Percentiles rank a stretch among this genome's conserved stretches.
These are phyloP conservation scores for Chalciporus sphaerocephalus DNA, from an alignment of 768 basidiomycete genomes.

Conservation along the genomic window DNA sequence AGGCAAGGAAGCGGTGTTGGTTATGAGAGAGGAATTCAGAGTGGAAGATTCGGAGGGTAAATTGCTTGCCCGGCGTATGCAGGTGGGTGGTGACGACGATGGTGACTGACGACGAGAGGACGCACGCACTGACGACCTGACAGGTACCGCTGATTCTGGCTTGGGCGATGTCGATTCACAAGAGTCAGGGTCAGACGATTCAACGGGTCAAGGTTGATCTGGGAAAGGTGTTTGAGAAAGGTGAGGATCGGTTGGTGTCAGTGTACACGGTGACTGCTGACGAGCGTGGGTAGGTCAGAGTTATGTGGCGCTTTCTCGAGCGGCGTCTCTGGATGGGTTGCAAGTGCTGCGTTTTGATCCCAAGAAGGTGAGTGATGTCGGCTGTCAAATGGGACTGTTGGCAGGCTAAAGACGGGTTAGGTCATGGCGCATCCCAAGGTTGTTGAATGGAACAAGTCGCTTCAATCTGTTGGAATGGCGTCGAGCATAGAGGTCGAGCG, in stretches of 20 bases:
- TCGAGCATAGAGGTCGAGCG: neutral
- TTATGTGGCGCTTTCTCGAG: conserved; percentile 49
- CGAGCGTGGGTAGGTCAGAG: conserved; percentile 37
- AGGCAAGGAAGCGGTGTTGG: conserved; percentile 42
- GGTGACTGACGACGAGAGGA: too few species aligned
- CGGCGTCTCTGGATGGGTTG: conserved; percentile 49
- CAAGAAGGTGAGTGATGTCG: conserved; percentile 38
- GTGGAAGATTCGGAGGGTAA: conserved; percentile 52
- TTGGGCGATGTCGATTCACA: conserved; percentile 79
- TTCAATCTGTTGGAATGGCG: conserved; percentile 2
- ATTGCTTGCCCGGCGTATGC: conserved; percentile 44
- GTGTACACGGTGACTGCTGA: neutral
- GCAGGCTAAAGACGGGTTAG: conserved; percentile 18
- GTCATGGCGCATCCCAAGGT: conserved; percentile 44
- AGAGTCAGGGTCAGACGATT: conserved; percentile 73
- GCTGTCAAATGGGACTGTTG: neutral
- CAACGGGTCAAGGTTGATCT: conserved; percentile 62
- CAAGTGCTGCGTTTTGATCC: conserved; percentile 52
- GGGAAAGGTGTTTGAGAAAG: conserved; percentile 59
- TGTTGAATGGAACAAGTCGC: conserved; percentile 39
- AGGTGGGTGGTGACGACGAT: conserved; percentile 24
- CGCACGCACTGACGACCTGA: neutral
- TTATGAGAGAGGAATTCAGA: conserved; percentile 50
- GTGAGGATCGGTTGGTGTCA: conserved; percentile 17
- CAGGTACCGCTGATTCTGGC: conserved; percentile 72